Percentiles rank a stretch among this genome's conserved stretches.
Conservation (phyloP, 495 filamentous ascomycete genomes). For the Penicillium pulvis region DNA sequence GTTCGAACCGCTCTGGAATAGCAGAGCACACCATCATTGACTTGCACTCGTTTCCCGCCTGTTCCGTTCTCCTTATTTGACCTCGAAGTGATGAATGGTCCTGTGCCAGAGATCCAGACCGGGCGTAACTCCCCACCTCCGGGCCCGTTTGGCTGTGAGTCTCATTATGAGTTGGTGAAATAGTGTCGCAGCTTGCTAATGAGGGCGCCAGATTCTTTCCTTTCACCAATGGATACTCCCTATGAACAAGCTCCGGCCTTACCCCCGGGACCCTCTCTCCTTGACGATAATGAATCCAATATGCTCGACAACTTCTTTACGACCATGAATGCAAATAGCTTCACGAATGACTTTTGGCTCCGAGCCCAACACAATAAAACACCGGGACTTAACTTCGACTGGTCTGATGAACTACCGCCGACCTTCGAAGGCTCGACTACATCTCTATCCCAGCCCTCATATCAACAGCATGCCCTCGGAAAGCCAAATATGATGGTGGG, state of each 20-base stretch:
- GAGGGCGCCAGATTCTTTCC: slow-evolving; percentile 41
- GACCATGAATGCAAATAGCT: slow-evolving; percentile 57
- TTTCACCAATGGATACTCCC: slow-evolving; percentile 52
- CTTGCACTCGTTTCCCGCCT: slow-evolving; percentile 9
- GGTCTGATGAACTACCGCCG: slow-evolving; percentile 59
- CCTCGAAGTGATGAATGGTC: slow-evolving; percentile 37
- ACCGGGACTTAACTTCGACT: slow-evolving; percentile 50
- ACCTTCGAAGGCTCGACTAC: slow-evolving; percentile 62
- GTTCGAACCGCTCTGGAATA: slow-evolving; percentile 28
- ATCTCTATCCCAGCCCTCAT: slow-evolving; percentile 56
- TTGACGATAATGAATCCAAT: slow-evolving; percentile 62
- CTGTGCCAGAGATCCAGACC: slow-evolving; percentile 30
- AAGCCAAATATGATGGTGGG: slow-evolving; percentile 29
- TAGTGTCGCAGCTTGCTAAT: neutral
- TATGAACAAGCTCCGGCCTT: slow-evolving; percentile 58
- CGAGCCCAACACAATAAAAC: slow-evolving; percentile 45
- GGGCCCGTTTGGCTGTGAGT: slow-evolving; percentile 65
- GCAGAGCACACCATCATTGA: slow-evolving; percentile 28
- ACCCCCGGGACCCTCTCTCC: slow-evolving; percentile 59
- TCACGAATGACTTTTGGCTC: slow-evolving; percentile 52
- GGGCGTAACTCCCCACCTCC: slow-evolving; percentile 36
- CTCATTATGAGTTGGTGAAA: neutral
- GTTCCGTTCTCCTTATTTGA: neutral
- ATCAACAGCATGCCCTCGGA: slow-evolving; percentile 27
- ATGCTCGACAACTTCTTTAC: slow-evolving; percentile 66